Base-by-base conservation (phyloP, 2,329 filamentous ascomycete genomes). In the Xylaria sp. region DNA sequence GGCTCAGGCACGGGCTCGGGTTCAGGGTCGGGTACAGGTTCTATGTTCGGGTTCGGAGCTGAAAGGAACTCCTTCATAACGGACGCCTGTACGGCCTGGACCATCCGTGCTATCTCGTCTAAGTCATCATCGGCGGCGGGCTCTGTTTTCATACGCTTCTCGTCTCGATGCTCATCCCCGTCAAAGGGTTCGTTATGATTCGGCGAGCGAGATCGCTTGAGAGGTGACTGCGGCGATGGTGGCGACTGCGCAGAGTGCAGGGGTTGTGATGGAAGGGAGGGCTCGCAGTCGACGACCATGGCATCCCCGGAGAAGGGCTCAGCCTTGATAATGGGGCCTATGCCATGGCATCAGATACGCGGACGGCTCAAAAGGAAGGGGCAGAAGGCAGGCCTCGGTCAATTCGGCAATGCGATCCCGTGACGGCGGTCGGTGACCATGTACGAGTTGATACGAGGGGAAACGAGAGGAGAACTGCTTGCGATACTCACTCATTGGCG, bases 61-160 rank as follows among this genome's bases (percentile, higher is more conserved):
- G 65, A 54, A 23, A 66, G 61, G 41, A 73, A 67, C 21, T 71
- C 63, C 35, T 71, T 68, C 70, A 74, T 71, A 37, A 68, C 71
- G 15, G 71, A 72, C 6, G 64, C 70, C 40, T 72, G 67, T 9
- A 70, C 71, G 41, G 72, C 70, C 31, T 72, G 69, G 25, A 73
- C 70, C 49, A 74, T 70, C 29, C 68, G 68, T n/a, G 71, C 70
- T 43, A 70, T 68, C 66, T 71, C 70, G 35, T 67, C 64, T 25
- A 63, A 19, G 19, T 63, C 58, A 5, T 62, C 60, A 19, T 63
- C 57, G 11, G 41, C 48, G 2, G 64, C 67, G 2, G 47, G 57
- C 48, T 74, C 72, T 19, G 63, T 63, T 49, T 73, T 75, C 11
- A 69, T 56, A 29, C 73, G 68, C 63, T 74, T 75, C 59, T 74